A percentile compares a stretch with the other conserved stretches of the same genome.
These are phyloP conservation scores for Luffa aegyptiaca DNA, from an alignment of 306 rosid genomes.

Conservation along the genomic window DNA sequence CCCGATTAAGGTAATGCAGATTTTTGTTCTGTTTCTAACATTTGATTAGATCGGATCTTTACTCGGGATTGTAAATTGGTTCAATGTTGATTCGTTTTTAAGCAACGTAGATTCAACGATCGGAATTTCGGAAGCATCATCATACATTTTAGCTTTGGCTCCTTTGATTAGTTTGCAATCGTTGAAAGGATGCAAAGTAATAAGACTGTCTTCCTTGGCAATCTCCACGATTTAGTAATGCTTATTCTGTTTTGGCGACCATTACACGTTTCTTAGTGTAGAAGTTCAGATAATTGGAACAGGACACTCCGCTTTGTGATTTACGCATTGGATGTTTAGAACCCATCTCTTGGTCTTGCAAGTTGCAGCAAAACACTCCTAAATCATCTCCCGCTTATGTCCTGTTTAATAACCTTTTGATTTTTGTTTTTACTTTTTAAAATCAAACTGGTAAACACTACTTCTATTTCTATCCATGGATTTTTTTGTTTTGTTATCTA, in stretches of 20 bases:
- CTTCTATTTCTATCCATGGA: no score
- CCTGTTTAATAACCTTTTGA: neutral
- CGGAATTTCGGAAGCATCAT: neutral
- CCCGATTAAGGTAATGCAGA: slow-evolving; percentile 53
- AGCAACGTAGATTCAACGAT: neutral
- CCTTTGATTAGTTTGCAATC: neutral
- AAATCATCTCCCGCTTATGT: neutral
- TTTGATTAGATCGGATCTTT: neutral
- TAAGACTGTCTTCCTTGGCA: neutral
- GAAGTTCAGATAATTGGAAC: neutral
- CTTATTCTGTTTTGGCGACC: neutral
- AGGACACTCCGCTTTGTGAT: neutral
- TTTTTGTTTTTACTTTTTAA: neutral
- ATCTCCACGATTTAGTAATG: neutral
- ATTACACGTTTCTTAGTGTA: neutral
- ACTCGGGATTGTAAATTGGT: neutral
- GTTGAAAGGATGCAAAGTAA: neutral
- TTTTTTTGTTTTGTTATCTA: no score
- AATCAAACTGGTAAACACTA: no score
- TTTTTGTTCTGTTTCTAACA: neutral
- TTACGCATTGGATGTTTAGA: neutral
- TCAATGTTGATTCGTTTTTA: neutral
- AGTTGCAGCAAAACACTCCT: neutral
- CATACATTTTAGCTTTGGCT: neutral
- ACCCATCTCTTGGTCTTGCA: neutral